Conservation (phyloP, 768 basidiomycete species). For the Boletus pseudo-olivaceus region DNA sequence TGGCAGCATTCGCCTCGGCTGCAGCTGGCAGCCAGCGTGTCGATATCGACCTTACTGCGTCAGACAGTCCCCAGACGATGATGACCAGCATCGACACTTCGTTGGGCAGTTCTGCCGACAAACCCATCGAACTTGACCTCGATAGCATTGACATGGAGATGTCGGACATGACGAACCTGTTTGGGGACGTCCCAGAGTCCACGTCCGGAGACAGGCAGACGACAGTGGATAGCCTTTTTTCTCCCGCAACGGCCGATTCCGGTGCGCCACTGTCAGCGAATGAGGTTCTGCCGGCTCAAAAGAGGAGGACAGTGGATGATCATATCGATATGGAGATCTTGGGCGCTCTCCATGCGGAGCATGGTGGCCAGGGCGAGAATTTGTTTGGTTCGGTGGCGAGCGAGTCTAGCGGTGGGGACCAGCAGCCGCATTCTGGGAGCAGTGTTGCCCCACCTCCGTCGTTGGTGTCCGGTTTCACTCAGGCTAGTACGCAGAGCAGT, state of each 20-base stretch:
- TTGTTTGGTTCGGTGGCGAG: slow-evolving; percentile 30
- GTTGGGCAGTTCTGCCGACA: slow-evolving; percentile 66
- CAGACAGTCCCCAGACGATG: slow-evolving; percentile 30
- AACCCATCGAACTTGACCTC: slow-evolving; percentile 78
- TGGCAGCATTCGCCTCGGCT: slow-evolving; percentile 56
- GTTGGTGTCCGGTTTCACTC: slow-evolving; percentile 42
- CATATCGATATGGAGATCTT: slow-evolving; percentile 37
- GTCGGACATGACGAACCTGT: slow-evolving; percentile 46
- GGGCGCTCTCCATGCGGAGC: slow-evolving; percentile 29
- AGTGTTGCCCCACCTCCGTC: slow-evolving; percentile 37
- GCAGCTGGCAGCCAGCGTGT: slow-evolving; percentile 32
- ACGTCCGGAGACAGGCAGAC: slow-evolving; percentile 33
- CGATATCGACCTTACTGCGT: slow-evolving; percentile 61
- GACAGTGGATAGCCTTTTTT: slow-evolving; percentile 49
- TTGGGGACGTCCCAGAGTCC: slow-evolving; percentile 45
- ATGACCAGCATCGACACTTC: slow-evolving; percentile 30
- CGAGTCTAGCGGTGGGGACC: slow-evolving; percentile 14
- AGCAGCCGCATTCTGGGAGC: slow-evolving; percentile 13
- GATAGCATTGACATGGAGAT: slow-evolving; percentile 67
- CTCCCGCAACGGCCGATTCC: slow-evolving; percentile 37
- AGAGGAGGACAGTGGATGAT: slow-evolving; percentile 13
- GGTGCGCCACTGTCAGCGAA: slow-evolving; percentile 14
- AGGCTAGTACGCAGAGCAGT: slow-evolving; percentile 16
- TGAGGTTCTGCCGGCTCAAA: slow-evolving; percentile 17
- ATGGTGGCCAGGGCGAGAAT: slow-evolving; percentile 14